Conservation (phyloP, 1,139 yeast species). For the Taphrina sp. region DNA sequence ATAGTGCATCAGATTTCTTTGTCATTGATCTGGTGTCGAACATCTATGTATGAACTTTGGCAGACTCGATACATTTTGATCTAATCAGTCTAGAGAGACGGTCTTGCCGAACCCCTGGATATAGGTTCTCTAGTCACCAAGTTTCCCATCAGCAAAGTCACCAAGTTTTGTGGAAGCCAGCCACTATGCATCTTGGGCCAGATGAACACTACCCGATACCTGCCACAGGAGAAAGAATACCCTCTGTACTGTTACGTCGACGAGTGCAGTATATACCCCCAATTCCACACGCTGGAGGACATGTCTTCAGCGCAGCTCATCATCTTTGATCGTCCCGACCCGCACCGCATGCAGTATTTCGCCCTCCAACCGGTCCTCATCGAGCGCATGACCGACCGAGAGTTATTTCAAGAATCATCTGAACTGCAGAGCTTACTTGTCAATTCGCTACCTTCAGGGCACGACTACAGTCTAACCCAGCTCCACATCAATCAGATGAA, state of each 20-base stretch:
- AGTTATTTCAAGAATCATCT: not conserved
- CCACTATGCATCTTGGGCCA: conserved; percentile 35
- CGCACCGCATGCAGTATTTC: conserved; percentile 71
- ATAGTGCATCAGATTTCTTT: conserved; percentile 38
- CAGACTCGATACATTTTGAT: not conserved
- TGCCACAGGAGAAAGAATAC: conserved; percentile 7
- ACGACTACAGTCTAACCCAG: conserved; percentile 35
- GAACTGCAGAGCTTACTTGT: not conserved
- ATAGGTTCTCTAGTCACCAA: conserved; percentile 28
- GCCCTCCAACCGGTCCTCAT: conserved; percentile 70
- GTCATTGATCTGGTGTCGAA: conserved; percentile 35
- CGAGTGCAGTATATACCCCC: conserved; percentile 30
- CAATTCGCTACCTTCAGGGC: conserved; percentile 23
- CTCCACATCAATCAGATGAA: conserved; percentile 38
- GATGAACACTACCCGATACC: conserved; percentile 1
- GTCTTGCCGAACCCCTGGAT: conserved; percentile 29
- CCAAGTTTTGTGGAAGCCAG: conserved; percentile 21
- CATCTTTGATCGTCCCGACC: conserved; percentile 70
- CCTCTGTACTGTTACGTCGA: conserved; percentile 26
- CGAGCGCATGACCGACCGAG: conserved; percentile 48
- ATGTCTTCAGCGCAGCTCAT: conserved; percentile 49
- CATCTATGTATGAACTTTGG: conserved; percentile 8
- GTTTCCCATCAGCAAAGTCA: conserved; percentile 25
- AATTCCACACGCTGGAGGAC: conserved; percentile 19
- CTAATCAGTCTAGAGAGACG: conserved; percentile 8